Evolutionary conservation across 1,284 basidiomycete species (phyloP).

Genomic region (Fomitopsis pinicola): DNA sequence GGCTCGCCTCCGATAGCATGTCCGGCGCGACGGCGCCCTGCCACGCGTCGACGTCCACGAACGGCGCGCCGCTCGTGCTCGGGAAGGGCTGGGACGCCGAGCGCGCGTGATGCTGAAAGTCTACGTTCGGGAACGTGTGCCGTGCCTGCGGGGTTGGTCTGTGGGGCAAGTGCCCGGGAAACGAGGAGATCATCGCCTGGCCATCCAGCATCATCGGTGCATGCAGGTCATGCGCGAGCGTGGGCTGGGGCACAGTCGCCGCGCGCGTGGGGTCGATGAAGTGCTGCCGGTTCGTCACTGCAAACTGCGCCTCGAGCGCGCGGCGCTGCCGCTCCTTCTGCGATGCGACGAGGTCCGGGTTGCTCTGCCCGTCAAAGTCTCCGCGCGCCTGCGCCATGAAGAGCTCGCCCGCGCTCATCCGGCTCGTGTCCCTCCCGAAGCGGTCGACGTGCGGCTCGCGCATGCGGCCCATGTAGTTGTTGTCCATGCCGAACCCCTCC

Average conservation of each 20-base stretch:
- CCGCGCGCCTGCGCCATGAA: slow-evolving; percentile 58
- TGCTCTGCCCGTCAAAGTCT: slow-evolving; percentile 34
- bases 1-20: slow-evolving; percentile 13
- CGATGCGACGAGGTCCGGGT: slow-evolving; percentile 25
- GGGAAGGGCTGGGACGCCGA: slow-evolving; percentile 19
- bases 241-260: neutral
- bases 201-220: slow-evolving; percentile 3
- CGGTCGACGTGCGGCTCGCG: slow-evolving; percentile 26
- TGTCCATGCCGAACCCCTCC: neutral
- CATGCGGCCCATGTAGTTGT: slow-evolving; percentile 2
- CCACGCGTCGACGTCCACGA: slow-evolving; percentile 10
- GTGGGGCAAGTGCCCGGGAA: slow-evolving; percentile 7
- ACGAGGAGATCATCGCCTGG: neutral
- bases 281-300: neutral
- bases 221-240: neutral
- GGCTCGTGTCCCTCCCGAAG: slow-evolving; percentile 25
- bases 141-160: slow-evolving; percentile 19
- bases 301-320: slow-evolving; percentile 17
- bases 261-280: neutral
- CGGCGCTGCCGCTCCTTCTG: slow-evolving; percentile 29
- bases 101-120: slow-evolving; percentile 13
- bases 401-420: slow-evolving; percentile 56
- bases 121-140: slow-evolving; percentile 21
- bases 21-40: slow-evolving; percentile 8
- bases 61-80: slow-evolving; percentile 1